These are phyloP conservation scores for Kazachstania bromeliacearum DNA, from an alignment of 805 yeast genomes.

Conservation along the genomic window DNA sequence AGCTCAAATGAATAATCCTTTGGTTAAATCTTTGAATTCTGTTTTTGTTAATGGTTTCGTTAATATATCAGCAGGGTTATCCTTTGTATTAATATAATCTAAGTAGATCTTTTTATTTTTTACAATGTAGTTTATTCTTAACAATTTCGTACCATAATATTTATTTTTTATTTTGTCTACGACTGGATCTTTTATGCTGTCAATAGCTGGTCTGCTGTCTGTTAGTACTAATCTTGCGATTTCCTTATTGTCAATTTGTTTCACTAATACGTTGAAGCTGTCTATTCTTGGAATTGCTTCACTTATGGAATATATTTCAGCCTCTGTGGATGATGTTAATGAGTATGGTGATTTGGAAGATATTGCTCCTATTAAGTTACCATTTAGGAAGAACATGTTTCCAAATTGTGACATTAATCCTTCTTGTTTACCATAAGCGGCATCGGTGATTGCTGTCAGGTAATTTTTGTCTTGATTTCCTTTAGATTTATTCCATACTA, in stretches of 20 bases:
- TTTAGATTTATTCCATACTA: conserved; percentile 3
- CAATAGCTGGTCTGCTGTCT: not conserved
- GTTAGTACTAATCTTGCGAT: not conserved
- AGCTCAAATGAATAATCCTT: not conserved
- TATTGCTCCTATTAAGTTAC: conserved; percentile 1
- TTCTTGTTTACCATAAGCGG: conserved; percentile 4
- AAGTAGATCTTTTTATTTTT: not conserved
- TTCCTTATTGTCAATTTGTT: not conserved
- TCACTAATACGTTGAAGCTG: not conserved
- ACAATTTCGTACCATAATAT: not conserved
- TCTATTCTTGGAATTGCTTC: not conserved
- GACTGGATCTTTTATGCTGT: not conserved
- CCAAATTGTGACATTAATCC: conserved; percentile 6
- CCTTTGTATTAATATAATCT: conserved; percentile 2
- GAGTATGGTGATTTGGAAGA: conserved; percentile 1
- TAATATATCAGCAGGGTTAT: conserved; percentile 3
- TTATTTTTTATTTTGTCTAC: not conserved
- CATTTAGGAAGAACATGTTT: not conserved
- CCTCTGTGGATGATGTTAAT: conserved; percentile 2
- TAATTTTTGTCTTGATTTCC: no score
- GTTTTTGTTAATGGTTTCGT: conserved; percentile 3
- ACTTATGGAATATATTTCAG: conserved; percentile 1
- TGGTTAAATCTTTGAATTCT: conserved; percentile 1
- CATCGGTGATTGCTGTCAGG: conserved; percentile 1
- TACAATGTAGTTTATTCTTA: not conserved